Conservation (phyloP, 2,329 filamentous ascomycete species). For the Erysiphe pulchra region DNA sequence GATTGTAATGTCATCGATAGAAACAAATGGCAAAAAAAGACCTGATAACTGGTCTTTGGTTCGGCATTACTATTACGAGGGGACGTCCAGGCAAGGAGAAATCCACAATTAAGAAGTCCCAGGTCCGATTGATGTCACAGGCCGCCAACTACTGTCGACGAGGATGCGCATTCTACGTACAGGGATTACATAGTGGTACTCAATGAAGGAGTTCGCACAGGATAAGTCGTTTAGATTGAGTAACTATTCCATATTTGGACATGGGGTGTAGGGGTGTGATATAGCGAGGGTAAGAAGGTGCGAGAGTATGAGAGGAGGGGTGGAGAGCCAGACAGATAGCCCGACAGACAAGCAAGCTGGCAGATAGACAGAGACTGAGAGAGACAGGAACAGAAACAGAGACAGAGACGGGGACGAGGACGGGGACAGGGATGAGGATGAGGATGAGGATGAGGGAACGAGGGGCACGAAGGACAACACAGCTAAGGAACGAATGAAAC, state of each 20-base stretch:
- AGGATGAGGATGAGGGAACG: too few species aligned
- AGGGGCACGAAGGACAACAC: background rate
- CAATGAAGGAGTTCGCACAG: background rate
- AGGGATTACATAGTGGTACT: background rate
- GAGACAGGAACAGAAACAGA: too few species aligned
- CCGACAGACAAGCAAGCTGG: too few species aligned
- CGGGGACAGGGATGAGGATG: too few species aligned
- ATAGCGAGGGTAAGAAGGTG: too few species aligned
- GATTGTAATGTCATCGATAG: slow-evolving; percentile 3
- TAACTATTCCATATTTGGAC: too few species aligned
- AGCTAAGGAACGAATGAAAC: background rate
- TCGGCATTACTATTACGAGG: too few species aligned
- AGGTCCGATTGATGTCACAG: slow-evolving; percentile 13
- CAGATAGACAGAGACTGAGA: too few species aligned
- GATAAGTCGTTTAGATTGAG: background rate
- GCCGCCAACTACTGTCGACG: slow-evolving; percentile 1
- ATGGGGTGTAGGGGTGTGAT: too few species aligned
- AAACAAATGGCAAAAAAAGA: background rate
- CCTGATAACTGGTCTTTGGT: background rate
- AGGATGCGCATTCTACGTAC: background rate
- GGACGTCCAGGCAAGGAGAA: slow-evolving; percentile 1
- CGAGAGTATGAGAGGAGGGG: too few species aligned
- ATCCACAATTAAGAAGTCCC: slow-evolving; percentile 8
- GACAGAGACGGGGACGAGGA: too few species aligned
- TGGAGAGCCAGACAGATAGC: too few species aligned